Base-by-base conservation (phyloP, 1,284 basidiomycete genomes). In the Ceratobasidium sp. region DNA sequence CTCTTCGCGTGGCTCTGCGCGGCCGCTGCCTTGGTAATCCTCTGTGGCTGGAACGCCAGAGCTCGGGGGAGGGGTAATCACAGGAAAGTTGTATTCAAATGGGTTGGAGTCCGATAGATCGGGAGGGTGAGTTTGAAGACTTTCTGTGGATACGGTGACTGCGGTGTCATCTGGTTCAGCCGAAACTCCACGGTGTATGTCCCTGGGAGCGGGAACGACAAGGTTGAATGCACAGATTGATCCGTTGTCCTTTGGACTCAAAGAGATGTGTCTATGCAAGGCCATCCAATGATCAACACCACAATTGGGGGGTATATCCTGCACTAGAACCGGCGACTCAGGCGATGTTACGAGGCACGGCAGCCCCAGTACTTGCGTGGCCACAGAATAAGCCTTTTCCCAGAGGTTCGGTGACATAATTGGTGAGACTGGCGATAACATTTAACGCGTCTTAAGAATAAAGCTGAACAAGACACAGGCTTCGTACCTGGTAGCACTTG, bases 191-290 rank as follows among this genome's bases (percentile, higher is more conserved):
- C 10, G 49, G 42, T n/a, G 44, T 33, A 42, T 40, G 56, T 10
- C n/a, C 5, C 39, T 28, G 26, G 26, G 56, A 26, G 23, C 55
- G 49, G 76, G 66, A 0, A 66, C 28, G 28, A 69, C 49, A 18
- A 77, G 66, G 51, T 77, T 77, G 76, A 77, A 69, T 33, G 66
- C 55, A 33, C 28, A 56, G 44, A 67, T 51, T 12, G 20, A 40
- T 46, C 61, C 40, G 20, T 56, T 58, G 53, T 77, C 56, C 28
- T 46, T 23, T n/a, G 68, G 18, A 26, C 39, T 56, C 40, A 49
- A 42, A 33, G 28, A n/a, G 42, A 33, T 5, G 18, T 18, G 39
- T 56, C 46, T 26, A 28, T 63, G 51, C 28, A 44, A 44, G 15
- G 68, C n/a, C 20, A 73, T 46, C 70, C 44, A 53, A 33, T 26